Base-by-base conservation (phyloP, 1,284 basidiomycete species). In the Boletellus deceptivus region DNA sequence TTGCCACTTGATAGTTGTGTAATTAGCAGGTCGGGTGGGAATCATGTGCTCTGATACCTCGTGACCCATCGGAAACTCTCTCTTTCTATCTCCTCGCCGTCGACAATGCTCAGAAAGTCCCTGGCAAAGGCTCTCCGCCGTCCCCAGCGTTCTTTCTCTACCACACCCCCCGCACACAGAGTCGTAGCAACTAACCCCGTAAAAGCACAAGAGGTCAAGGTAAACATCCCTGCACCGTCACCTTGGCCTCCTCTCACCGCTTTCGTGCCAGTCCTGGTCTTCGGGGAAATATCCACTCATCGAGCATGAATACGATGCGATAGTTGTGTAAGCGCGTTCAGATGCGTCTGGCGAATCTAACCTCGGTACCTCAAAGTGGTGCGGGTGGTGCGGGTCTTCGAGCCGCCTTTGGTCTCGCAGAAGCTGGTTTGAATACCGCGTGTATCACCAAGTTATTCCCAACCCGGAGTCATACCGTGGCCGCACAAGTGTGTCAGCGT, bases 391-490 rank as follows among this genome's bases (percentile, higher is more conserved):
- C 97, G 51, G 97, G 97, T 77, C 81, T 99, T 59, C 86, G 97
- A 73, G 97, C 97, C 46, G 97, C 97, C 29, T 99, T 99, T 73
- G 97, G 97, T 77, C 86, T 99, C 43, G 97, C 97, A 59, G 96
- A 99, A 75, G 93, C 92, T 59, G 97, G 97, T 50, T 89, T 98
- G 73, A 99, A 98, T 72, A 99, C 93, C 36, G 94, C 93, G 24
- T 98, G 96, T 72, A 98, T 98, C 71, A 96, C 96, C 62, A 99
- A 99, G 76, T 83, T 99, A 22, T 99, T 99, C 81, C 97, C 97
- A n/a, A 99, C 97, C 25, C 85, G 97, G 72, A 94, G 90, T 75
- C 97, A 99, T 73, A 99, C 97, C 37, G 97, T 99, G 60, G 97
- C 97, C 56, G 97, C 97, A 49, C 96, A 98, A 82, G 87, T 86